Conservation (phyloP, 768 basidiomycete genomes). For the Lactarius indigo region DNA sequence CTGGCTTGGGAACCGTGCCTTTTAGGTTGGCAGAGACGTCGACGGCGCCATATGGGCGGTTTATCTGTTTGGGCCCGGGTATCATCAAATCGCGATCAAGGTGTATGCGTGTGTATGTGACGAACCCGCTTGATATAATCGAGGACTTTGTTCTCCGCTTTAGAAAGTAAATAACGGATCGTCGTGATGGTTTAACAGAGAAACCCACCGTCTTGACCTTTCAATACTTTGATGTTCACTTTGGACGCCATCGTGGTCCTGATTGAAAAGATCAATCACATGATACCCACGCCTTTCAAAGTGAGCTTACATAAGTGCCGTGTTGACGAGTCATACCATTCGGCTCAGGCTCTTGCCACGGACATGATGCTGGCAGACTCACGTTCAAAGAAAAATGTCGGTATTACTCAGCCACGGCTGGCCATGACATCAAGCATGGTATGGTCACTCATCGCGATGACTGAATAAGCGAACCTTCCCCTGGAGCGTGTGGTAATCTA, state of each 20-base stretch:
- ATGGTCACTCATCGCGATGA: too few species aligned
- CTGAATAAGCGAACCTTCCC: too few species aligned
- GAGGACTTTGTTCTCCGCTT: conserved; percentile 25
- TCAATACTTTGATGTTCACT: conserved; percentile 23
- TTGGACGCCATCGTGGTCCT: conserved; percentile 19
- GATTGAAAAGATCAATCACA: neutral
- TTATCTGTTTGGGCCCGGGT: conserved; percentile 54
- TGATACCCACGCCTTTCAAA: neutral
- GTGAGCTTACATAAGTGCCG: too few species aligned
- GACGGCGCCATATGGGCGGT: conserved; percentile 90
- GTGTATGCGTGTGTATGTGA: neutral
- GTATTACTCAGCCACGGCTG: too few species aligned
- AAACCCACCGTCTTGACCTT: conserved; percentile 24
- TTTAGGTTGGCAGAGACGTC: conserved; percentile 91
- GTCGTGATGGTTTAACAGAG: neutral
- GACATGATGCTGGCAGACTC: too few species aligned
- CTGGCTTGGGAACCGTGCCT: conserved; percentile 79
- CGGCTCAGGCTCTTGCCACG: too few species aligned
- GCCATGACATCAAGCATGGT: too few species aligned
- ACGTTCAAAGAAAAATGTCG: too few species aligned
- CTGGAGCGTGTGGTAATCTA: too few species aligned
- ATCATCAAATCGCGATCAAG: neutral
- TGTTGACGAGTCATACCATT: too few species aligned
- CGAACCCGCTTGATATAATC: conserved; percentile 26
- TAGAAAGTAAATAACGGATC: neutral